Percentiles rank a stretch among this genome's conserved stretches.
Conservation (phyloP, 2,329 filamentous ascomycete genomes). For the Nemania sp. region DNA sequence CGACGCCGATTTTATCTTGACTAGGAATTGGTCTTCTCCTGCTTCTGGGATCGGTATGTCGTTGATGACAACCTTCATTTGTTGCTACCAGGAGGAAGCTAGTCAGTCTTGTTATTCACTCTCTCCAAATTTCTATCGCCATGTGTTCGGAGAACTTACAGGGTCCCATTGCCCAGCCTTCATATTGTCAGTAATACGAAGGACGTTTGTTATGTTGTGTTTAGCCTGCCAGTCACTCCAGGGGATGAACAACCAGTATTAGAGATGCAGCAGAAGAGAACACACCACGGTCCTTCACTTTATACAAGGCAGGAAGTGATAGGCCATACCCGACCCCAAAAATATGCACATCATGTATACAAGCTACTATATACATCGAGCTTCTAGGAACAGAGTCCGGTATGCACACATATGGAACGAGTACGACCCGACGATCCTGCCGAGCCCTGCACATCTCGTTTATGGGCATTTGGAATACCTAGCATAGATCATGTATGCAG, state of each 20-base stretch:
- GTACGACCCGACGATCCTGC: slow-evolving; percentile 1
- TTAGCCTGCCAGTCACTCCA: too few species aligned
- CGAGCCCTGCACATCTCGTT: slow-evolving; percentile 4
- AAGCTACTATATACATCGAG: background rate
- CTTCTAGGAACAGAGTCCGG: slow-evolving; percentile 1
- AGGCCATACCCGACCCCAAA: background rate
- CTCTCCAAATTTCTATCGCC: too few species aligned
- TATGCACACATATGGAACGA: background rate
- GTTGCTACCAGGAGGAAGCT: background rate
- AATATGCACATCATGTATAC: background rate
- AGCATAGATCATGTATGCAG: background rate
- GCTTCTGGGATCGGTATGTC: slow-evolving; percentile 27
- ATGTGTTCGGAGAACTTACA: slow-evolving; percentile 4
- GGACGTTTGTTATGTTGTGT: too few species aligned
- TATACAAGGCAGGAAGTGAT: background rate
- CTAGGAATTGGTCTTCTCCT: slow-evolving; percentile 20
- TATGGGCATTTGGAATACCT: slow-evolving; percentile 8
- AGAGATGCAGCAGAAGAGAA: background rate
- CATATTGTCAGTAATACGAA: slow-evolving; percentile 10
- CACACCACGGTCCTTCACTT: background rate
- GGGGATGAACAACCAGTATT: too few species aligned
- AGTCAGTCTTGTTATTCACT: background rate
- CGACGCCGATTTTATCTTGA: slow-evolving; percentile 21
- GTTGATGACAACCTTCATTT: slow-evolving; percentile 21
- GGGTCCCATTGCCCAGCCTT: slow-evolving; percentile 23